Conservation (phyloP, 768 basidiomycete species). For the Mycena galericulata region DNA sequence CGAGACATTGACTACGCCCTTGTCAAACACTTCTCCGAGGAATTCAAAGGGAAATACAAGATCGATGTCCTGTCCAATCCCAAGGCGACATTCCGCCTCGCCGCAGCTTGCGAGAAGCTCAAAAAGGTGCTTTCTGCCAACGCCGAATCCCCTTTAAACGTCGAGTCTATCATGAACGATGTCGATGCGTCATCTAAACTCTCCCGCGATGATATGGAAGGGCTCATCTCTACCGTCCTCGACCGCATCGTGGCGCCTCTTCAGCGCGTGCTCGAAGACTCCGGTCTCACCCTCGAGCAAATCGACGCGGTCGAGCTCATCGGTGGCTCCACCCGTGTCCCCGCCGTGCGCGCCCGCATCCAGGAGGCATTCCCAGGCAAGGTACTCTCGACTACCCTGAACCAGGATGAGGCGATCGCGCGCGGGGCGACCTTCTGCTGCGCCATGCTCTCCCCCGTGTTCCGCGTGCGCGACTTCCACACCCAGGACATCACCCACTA, state of each 20-base stretch:
- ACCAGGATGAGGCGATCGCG: conserved; percentile 97
- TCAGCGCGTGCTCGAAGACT: conserved; percentile 81
- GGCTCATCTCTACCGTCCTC: conserved; percentile 79
- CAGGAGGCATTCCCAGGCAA: conserved; percentile 86
- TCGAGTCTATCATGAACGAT: conserved; percentile 97
- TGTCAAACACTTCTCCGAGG: conserved; percentile 86
- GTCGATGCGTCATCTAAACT: conserved; percentile 92
- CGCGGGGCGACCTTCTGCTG: conserved; percentile 98
- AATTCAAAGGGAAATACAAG: conserved; percentile 98
- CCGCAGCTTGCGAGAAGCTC: conserved; percentile 89
- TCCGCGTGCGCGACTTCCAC: conserved; percentile 97
- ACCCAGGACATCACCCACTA: conserved; percentile 88
- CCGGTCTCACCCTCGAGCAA: conserved; percentile 84
- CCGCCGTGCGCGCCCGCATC: conserved; percentile 91
- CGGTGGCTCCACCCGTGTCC: conserved; percentile 93
- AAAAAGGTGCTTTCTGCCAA: conserved; percentile 98
- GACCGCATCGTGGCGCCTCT: conserved; percentile 83
- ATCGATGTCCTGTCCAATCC: conserved; percentile 93
- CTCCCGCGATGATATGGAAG: conserved; percentile 85
- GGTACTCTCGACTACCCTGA: conserved; percentile 90
- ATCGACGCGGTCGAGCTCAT: conserved; percentile 94
- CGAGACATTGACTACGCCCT: conserved; percentile 96
- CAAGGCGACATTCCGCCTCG: conserved; percentile 93
- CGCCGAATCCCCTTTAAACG: conserved; percentile 86
- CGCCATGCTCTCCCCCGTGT: conserved; percentile 96